Percentiles rank a stretch among this genome's conserved stretches.
Conservation (phyloP, 768 basidiomycete species). For the Vararia minispora region DNA sequence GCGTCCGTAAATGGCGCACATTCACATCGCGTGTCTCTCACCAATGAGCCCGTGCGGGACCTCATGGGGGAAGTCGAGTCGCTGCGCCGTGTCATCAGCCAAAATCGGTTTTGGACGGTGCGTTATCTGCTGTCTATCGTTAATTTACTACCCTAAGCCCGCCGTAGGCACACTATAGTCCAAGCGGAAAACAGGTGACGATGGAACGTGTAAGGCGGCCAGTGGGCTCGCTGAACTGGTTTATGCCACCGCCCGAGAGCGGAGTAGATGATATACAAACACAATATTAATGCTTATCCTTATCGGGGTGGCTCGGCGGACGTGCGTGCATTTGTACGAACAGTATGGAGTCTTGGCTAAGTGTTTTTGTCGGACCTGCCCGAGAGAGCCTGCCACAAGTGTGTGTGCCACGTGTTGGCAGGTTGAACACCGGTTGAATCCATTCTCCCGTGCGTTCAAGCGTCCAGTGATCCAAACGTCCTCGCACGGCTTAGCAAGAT, state of each 20-base stretch:
- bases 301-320: too few relatives aligned
- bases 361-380: too few relatives aligned
- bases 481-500: too few relatives aligned
- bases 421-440: too few relatives aligned
- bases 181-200: slow-evolving; percentile 6
- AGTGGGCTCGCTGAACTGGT: slow-evolving; percentile 9
- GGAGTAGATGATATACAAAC: too few relatives aligned
- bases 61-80: slow-evolving; percentile 10
- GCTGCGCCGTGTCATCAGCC: slow-evolving; percentile 10
- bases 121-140: neutral
- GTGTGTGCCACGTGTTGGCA: too few relatives aligned
- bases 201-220: slow-evolving; percentile 10
- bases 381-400: too few relatives aligned
- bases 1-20: slow-evolving; percentile 6
- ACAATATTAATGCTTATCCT: too few relatives aligned
- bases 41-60: slow-evolving; percentile 9
- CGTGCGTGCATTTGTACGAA: too few relatives aligned
- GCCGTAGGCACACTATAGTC: slow-evolving; percentile 5
- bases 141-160: neutral
- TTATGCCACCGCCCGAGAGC: slow-evolving; percentile 10
- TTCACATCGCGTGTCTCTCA: slow-evolving; percentile 8
- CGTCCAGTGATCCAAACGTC: too few relatives aligned
- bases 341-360: too few relatives aligned
- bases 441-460: too few relatives aligned
- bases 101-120: slow-evolving; percentile 14